Evolutionary conservation across 805 yeast genomes (phyloP).

Genomic region (Saccharomyces eubayanus): DNA sequence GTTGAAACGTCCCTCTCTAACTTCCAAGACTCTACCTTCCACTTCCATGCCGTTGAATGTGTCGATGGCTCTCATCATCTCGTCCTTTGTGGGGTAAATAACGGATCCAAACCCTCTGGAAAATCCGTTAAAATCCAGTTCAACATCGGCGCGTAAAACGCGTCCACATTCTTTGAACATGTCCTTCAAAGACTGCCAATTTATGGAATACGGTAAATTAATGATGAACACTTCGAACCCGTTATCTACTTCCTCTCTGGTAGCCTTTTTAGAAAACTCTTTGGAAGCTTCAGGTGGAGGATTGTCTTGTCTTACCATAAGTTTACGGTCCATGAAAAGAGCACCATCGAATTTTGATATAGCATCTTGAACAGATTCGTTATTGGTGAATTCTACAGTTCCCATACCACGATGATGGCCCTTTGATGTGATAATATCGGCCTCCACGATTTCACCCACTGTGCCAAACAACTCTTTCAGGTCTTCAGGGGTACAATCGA

Average conservation of each 20-base stretch:
- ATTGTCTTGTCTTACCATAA: conserved; percentile 82
- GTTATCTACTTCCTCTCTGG: conserved; percentile 6
- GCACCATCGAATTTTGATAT: conserved; percentile 60
- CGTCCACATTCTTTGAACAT: conserved; percentile 67
- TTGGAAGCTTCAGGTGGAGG: conserved; percentile 51
- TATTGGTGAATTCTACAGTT: conserved; percentile 70
- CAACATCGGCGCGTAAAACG: conserved; percentile 75
- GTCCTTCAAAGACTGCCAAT: conserved; percentile 81
- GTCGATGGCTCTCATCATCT: conserved; percentile 63
- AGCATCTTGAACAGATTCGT: conserved; percentile 60
- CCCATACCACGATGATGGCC: conserved; percentile 85
- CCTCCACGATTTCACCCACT: conserved; percentile 59
- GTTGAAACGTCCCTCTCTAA: conserved; percentile 31
- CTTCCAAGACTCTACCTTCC: conserved; percentile 72
- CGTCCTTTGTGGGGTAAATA: conserved; percentile 54
- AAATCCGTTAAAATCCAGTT: conserved; percentile 56
- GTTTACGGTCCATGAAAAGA: conserved; percentile 59
- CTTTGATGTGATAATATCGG: conserved; percentile 68
- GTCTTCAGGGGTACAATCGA: conserved; percentile 48
- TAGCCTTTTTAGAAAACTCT: conserved; percentile 6
- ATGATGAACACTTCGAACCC: conserved; percentile 62
- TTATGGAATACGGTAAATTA: conserved; percentile 68
- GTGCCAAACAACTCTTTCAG: conserved; percentile 49
- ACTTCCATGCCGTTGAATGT: conserved; percentile 59
- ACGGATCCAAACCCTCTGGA: conserved; percentile 86